Evolutionary conservation across 2,329 filamentous ascomycete genomes (phyloP), one percentile per base, ranked within the genome.

Genomic region (Fusarium udum): DNA sequence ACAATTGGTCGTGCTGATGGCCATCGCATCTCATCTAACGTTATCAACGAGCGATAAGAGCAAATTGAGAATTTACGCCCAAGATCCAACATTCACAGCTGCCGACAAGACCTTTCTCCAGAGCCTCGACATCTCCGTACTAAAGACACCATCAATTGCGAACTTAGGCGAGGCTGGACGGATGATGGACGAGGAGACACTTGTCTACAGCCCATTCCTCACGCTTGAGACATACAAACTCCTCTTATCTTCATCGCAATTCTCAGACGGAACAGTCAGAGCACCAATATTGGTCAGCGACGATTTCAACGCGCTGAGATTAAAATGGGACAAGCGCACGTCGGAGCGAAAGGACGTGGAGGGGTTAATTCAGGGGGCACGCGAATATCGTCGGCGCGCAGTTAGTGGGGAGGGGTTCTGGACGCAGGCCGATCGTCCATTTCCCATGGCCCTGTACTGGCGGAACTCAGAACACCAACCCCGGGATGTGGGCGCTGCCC

Each of bases 191-290:
- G 51, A 55, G 7, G 65, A 78, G 34, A 77, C 75, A 0, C 64
- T 78, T n/a, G 49, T 78, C 7, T 77, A 77, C 51, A 75, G 74
- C 37, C 75, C 75, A 4, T 78, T 77, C 36, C 72, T 77, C n/a
- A 78, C 75, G 0, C 68, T 77, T 13, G 71, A 68, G 18, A 74
- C 75, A 22, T 77, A 77, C 36, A 76, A 64, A 13, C 49, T 71
- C 4, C 37, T 75, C 3, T 48, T 76, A 12, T 49, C 69, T 7
- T 66, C 56, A 36, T 64, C 52, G 14, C 58, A 59, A 32, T 62
- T 60, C 16, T 39, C 59, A 0, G 12, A 52, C 3, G 36, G 39
- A 22, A 45, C 48, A 12, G 45, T 45, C 11, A 69, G 61, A 6
- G 61, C 69, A 16, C 72, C 75, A 1, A 66, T 75, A 7, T 53